Base-by-base conservation (phyloP, 2,329 filamentous ascomycete species). In the Calonectria honghensis region DNA sequence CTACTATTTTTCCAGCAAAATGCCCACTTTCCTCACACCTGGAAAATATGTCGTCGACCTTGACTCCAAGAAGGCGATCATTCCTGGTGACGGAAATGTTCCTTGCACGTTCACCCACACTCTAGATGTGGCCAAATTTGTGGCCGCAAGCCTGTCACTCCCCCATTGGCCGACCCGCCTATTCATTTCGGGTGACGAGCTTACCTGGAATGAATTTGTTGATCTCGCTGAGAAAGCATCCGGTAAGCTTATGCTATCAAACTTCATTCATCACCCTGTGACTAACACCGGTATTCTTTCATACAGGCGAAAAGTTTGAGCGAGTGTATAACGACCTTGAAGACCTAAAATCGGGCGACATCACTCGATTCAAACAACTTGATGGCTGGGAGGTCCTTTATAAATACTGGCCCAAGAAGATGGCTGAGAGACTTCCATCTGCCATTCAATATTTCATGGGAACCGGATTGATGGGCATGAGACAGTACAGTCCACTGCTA, bases 381-480 rank as follows among this genome's bases (percentile, higher is more conserved):
- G 57, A 63, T 41, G 57, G 57, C 7, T 63, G 57, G 57, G 57
- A 63, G 24, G 37, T 41, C 2, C 57, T 63, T 11, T 63, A 63
- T 4, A 13, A 63, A 16, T 63, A 63, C 24, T 63, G 57, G 35
- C 57, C 57, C n/a, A 63, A 63, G 35, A 63, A 41, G 24, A 63
- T 63, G 57, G 57, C 24, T 13, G 57, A 63, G 24, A 63, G 57
- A 39, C 57, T 63, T 41, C 57, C 57, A 41, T 63, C 57, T 14
- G 57, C 57, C 13, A 63, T 63, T 18, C 57, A 63, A 14, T 63
- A 63, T 11, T 63, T 63, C 57, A 63, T 63, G 57, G 57, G 57
- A 14, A 63, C 57, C 7, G 57, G 57, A 3, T 31, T 63, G 57
- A 13, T 29, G 24, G 37, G 57, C 7, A 63, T 63, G 57, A 63